Percentiles rank a stretch among this genome's conserved stretches.
Evolutionary conservation across 345 rosid species (phyloP).

Genomic region (Pelargonium nanum): DNA sequence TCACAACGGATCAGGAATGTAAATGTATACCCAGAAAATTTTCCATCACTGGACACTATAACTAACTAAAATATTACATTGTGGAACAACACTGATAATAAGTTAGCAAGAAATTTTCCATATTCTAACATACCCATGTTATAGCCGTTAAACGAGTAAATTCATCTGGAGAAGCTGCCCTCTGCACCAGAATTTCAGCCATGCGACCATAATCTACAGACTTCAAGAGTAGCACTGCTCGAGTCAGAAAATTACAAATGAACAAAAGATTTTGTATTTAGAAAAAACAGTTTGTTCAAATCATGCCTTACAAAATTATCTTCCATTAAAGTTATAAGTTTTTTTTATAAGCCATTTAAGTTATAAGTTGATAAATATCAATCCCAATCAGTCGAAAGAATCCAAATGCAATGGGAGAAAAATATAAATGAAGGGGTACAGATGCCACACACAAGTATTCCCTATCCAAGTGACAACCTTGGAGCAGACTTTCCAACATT

Average conservation of each 20-base stretch:
- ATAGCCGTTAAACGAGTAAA: conserved; percentile 94
- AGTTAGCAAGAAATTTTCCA: not conserved
- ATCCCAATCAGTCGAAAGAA: not conserved
- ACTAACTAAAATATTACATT: not conserved
- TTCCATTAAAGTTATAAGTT: not conserved
- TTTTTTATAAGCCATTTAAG: too few relatives aligned
- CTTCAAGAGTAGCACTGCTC: conserved; percentile 87
- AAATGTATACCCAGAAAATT: not conserved
- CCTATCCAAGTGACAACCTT: not conserved
- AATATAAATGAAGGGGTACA: not conserved
- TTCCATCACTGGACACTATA: not conserved
- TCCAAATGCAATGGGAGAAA: not conserved
- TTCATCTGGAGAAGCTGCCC: conserved; percentile 90
- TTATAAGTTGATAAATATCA: too few relatives aligned
- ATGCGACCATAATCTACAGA: conserved; percentile 99
- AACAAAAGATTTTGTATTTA: conserved; percentile 18
- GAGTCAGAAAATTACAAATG: conserved; percentile 73
- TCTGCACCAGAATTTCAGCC: conserved; percentile 97
- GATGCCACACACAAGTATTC: not conserved
- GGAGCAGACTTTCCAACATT: not conserved
- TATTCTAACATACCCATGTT: conserved; percentile 68
- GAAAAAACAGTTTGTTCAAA: conserved; percentile 2
- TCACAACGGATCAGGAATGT: not conserved
- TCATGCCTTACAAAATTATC: not conserved
- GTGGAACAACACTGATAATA: not conserved